These are phyloP conservation scores for Manihot esculenta DNA, from an alignment of 441 rosid species.

Conservation along the genomic window DNA sequence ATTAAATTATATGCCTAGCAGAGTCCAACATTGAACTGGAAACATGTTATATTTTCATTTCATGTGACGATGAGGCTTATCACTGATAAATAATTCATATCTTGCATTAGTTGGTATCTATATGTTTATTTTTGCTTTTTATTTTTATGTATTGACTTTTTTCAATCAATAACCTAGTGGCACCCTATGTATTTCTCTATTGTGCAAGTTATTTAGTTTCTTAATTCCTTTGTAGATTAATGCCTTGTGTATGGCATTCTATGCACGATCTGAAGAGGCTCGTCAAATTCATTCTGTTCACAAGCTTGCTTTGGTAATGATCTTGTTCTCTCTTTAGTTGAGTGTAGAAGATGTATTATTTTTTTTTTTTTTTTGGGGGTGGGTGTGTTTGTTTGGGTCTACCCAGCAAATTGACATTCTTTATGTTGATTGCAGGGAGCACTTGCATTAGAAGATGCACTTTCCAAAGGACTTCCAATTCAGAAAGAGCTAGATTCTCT, in stretches of 20 bases:
- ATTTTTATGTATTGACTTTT: neutral
- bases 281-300: conserved; percentile 91
- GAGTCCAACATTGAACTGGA: neutral
- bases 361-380: no score
- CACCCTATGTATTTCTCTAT: neutral
- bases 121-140: neutral
- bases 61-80: neutral
- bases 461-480: conserved; percentile 87
- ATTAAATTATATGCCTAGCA: neutral
- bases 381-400: no score
- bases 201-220: conserved; percentile 3
- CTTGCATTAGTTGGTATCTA: neutral
- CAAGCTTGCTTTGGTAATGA: conserved; percentile 90
- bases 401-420: conserved; percentile 26
- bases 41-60: neutral
- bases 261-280: conserved; percentile 94
- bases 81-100: neutral
- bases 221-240: conserved; percentile 61
- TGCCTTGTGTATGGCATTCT: conserved; percentile 94
- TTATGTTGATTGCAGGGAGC: conserved; percentile 59
- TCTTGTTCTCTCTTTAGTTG: no score
- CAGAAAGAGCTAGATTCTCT: conserved; percentile 72
- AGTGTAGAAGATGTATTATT: neutral
- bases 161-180: neutral
- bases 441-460: conserved; percentile 88